Base-by-base conservation (phyloP, 768 basidiomycete genomes). In the Lactifluus hygrophoroides region DNA sequence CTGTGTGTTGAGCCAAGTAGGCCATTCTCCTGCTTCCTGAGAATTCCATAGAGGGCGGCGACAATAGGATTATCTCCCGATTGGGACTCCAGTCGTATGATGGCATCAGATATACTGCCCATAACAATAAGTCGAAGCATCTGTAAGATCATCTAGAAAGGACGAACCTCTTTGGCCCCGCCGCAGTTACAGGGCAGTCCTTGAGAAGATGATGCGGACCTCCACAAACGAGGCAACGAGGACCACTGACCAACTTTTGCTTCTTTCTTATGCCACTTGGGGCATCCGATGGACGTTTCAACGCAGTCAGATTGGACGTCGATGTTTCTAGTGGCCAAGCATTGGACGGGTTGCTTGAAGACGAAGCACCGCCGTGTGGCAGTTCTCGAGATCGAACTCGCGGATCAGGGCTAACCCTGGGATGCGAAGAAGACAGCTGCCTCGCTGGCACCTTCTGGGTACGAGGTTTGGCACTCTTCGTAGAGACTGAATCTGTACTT, bases 141-240 rank as follows among this genome's bases (percentile, higher is more conserved):
- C 47, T 10, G 42, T 11, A 27, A 30, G 40, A 46, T 57, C 53
- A 23, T 30, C 17, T 25, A 37, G n/a, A 16, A 30, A 14, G 16
- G 23, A 60, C 37, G 55, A 65, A 86, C 86, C 80, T 84, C 55
- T 73, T 70, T 1, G 80, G 72, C 2, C 85, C 87, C 52, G 74
- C 72, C 6, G 58, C 60, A 3, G 85, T 75, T 23, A 80, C 65
- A 16, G 84, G 79, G 65, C 88, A 90, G 27, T 77, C 74, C 66
- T 79, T 75, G 10, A 80, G 58, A 67, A 85, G 84, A 40, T 70
- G 67, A 40, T 77, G 71, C 3, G 70, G 60, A 28, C 61, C 63
- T 43, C 68, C 70, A 58, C 87, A 88, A 40, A 86, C 71, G 3
- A 70, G 66, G 60, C 86, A 88, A 6, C 71, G 37, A 4, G 51